Conservation (phyloP, 2,329 filamentous ascomycete genomes). For the Ophiostoma australiae region DNA sequence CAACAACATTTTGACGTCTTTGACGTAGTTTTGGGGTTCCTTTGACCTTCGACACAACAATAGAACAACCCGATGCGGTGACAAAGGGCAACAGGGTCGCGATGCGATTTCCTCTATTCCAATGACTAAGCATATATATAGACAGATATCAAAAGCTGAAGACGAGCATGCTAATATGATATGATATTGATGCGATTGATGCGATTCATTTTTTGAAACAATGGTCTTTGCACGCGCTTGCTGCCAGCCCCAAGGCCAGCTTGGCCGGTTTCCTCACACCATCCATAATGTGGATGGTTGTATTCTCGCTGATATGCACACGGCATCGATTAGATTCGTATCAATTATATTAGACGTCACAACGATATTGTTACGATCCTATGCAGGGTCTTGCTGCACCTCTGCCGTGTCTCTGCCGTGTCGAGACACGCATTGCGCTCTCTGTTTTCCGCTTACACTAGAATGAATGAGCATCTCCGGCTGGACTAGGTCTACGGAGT, state of each 20-base stretch:
- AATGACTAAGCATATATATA: background rate
- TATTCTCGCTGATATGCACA: background rate
- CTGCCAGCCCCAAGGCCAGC: no score
- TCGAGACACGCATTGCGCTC: background rate
- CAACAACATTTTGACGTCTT: background rate
- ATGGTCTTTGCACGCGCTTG: no score
- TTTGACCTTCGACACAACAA: background rate
- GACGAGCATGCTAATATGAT: no score
- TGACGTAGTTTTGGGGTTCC: background rate
- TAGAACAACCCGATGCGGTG: constrained; percentile 7
- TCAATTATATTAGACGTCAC: background rate
- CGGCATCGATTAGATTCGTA: background rate
- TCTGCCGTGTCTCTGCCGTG: background rate
- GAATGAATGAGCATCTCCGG: background rate
- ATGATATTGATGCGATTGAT: no score
- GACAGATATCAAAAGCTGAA: background rate
- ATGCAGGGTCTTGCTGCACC: background rate
- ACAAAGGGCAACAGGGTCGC: constrained; percentile 7
- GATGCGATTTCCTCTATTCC: background rate
- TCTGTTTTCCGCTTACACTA: background rate
- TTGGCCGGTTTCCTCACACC: no score
- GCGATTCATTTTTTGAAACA: no score
- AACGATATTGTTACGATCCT: background rate
- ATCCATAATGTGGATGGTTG: no score
- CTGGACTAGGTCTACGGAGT: background rate